These are phyloP conservation scores for Chaetomium strumarium DNA, from an alignment of 2,329 filamentous ascomycete genomes.

Conservation along the genomic window DNA sequence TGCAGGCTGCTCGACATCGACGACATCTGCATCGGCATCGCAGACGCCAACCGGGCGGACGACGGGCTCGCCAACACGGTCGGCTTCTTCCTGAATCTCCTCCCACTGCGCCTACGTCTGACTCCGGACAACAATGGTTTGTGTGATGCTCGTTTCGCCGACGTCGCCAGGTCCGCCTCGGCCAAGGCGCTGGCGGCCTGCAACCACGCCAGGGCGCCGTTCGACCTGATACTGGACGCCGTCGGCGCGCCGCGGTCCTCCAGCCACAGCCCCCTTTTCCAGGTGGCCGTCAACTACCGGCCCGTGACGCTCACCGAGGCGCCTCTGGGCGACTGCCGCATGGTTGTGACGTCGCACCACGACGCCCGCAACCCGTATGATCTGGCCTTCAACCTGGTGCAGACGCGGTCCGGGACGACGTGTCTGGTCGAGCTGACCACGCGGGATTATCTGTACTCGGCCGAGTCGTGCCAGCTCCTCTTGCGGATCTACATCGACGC, in stretches of 20 bases:
- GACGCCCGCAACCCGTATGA: no score
- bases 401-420: no score
- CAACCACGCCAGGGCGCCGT: conserved; percentile 1
- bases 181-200: conserved; percentile 1
- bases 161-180: background rate
- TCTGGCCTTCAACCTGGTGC: no score
- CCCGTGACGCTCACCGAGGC: no score
- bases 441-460: no score
- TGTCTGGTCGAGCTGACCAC: no score
- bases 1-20: conserved; percentile 1
- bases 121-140: conserved; percentile 1
- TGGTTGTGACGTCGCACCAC: no score
- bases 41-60: conserved; percentile 1
- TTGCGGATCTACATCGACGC: no score
- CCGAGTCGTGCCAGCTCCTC: no score
- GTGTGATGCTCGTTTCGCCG: background rate
- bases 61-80: conserved; percentile 1
- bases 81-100: conserved; percentile 10
- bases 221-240: background rate
- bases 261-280: background rate
- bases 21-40: conserved; percentile 9
- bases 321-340: no score
- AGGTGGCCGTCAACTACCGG: no score
- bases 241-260: background rate
- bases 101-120: conserved; percentile 6